Evolutionary conservation across 192 early-diverging fungal species (phyloP).

Genomic region (Piromyces finnis): DNA sequence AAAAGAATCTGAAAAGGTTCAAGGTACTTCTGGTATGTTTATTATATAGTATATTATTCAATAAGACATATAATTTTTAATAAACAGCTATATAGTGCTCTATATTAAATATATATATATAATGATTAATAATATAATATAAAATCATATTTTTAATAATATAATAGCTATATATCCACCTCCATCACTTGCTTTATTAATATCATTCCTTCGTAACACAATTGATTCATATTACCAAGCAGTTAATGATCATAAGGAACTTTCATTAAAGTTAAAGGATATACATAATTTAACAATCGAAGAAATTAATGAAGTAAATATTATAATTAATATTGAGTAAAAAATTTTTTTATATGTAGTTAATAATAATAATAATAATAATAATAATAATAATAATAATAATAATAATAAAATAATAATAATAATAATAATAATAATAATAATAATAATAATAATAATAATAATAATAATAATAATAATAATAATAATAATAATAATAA

Average conservation of each 20-base stretch:
- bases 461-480: constrained; percentile 11
- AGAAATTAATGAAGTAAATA: constrained; percentile 24
- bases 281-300: constrained; percentile 20
- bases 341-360: too few species aligned
- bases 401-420: constrained; percentile 7
- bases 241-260: constrained; percentile 6
- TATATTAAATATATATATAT: too few species aligned
- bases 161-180: neutral
- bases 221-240: constrained; percentile 4
- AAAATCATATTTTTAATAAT: too few species aligned
- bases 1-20: neutral
- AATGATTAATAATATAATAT: too few species aligned
- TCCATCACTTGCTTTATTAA: constrained; percentile 3
- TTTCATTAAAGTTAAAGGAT: constrained; percentile 14
- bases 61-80: too few species aligned
- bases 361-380: constrained; percentile 8
- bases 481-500: constrained; percentile 16
- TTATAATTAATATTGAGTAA: constrained; percentile 1
- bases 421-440: constrained; percentile 8
- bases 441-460: constrained; percentile 14
- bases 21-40: neutral
- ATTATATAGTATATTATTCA: too few species aligned
- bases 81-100: too few species aligned
- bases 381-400: constrained; percentile 6
- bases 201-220: neutral